phyloP scores from a whole-genome alignment of 805 yeast species.

The Maudiozyma saulgeensis region DNA sequence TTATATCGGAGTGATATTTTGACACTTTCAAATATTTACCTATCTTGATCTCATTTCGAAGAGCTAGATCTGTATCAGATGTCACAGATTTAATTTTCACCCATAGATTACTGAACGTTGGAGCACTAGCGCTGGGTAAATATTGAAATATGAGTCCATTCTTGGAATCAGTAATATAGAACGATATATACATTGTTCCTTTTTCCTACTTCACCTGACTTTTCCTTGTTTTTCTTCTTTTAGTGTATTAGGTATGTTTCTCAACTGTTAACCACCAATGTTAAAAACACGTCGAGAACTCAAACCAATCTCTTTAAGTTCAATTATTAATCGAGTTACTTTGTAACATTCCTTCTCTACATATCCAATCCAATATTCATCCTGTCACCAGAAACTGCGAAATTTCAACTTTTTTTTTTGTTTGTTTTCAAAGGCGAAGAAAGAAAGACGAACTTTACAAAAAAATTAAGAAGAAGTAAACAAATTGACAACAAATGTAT shows the following conservation, averaged over 20 bases:
- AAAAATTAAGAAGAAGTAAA: neutral
- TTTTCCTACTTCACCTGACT: neutral
- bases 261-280: too few species aligned
- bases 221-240: neutral
- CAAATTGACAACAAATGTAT: neutral
- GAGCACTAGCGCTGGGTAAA: conserved; percentile 21
- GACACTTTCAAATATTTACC: conserved; percentile 17
- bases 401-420: too few species aligned
- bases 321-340: too few species aligned
- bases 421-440: neutral
- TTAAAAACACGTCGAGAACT: too few species aligned
- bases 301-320: too few species aligned
- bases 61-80: neutral
- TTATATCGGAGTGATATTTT: conserved; percentile 15
- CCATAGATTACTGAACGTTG: conserved; percentile 19
- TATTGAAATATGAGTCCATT: conserved; percentile 22
- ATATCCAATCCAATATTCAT: neutral
- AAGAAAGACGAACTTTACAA: too few species aligned
- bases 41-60: conserved; percentile 1
- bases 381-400: too few species aligned
- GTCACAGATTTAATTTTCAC: conserved; percentile 13
- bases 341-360: neutral
- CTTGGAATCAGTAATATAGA: conserved; percentile 22
- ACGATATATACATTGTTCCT: conserved; percentile 20
- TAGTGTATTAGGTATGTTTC: neutral